These are phyloP conservation scores for Saitozyma podzolica DNA, from an alignment of 768 basidiomycete genomes.

Conservation along the genomic window DNA sequence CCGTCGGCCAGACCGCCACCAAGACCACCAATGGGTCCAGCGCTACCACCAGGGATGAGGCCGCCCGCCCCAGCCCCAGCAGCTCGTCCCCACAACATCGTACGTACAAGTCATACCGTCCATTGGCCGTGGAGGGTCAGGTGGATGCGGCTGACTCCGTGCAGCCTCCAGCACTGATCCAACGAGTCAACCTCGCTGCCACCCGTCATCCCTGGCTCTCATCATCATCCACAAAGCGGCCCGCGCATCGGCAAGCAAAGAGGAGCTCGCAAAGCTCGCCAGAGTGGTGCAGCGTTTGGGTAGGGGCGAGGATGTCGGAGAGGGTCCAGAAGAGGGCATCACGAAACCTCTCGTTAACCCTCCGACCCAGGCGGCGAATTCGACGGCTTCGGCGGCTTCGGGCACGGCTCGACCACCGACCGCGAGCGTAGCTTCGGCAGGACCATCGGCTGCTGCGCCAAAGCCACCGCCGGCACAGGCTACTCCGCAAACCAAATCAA, in stretches of 20 bases:
- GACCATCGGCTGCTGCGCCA: too few relatives aligned
- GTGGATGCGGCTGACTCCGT: background rate
- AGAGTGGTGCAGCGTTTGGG: conserved; percentile 32
- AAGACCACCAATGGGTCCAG: background rate
- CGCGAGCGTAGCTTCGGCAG: background rate
- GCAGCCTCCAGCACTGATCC: conserved; percentile 29
- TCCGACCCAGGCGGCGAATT: too few relatives aligned
- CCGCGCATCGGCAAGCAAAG: conserved; percentile 33
- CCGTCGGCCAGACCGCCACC: background rate
- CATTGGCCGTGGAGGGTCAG: too few relatives aligned
- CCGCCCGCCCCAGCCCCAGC: conserved; percentile 1
- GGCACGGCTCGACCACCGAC: background rate
- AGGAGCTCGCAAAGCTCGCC: conserved; percentile 38
- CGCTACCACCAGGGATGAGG: background rate
- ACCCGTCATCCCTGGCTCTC: conserved; percentile 40
- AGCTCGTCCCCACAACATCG: conserved; percentile 4
- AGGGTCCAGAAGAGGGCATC: conserved; percentile 11
- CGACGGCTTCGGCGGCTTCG: too few relatives aligned
- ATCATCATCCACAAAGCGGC: conserved; percentile 48
- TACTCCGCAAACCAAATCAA: too few relatives aligned
- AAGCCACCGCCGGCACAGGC: too few relatives aligned
- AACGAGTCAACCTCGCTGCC: conserved; percentile 42
- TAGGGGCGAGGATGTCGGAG: conserved; percentile 31
- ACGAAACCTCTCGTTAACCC: too few relatives aligned
- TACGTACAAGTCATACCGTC: conserved; percentile 1